Evolutionary conservation across 2,329 filamentous ascomycete genomes (phyloP), one percentile per base, ranked within the genome.

Genomic region (Aspergillus candidus): DNA sequence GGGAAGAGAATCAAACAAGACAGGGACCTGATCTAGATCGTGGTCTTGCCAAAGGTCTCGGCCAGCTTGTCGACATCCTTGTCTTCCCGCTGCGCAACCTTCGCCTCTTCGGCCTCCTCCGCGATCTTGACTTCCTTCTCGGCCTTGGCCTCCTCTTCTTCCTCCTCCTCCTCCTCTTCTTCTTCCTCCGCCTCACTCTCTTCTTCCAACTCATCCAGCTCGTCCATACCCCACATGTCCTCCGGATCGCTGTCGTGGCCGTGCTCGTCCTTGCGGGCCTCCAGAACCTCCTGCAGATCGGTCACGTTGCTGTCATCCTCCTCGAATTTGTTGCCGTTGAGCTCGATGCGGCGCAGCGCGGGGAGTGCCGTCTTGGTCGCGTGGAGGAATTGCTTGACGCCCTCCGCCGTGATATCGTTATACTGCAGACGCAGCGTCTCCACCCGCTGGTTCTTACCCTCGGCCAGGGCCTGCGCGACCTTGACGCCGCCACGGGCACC

Each of bases 301-400:
- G 80, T 69, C 34, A 96, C 76, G 22, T 79, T 79, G 37, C 79
- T 74, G 56, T 97, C 88, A 3, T 94, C 88, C 66, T 96, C 90
- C 7, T 78, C 74, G 57, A 98, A 95, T 63, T 88, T 93, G 73
- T 98, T 98, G 40, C 93, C 93, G 65, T 98, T 97, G 54, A 98
- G 73, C 70, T 97, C 93, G 39, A 98, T 80, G 58, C 90, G 83
- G 70, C 84, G 85, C 53, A 98, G 72, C 11, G 78, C 78, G 2
- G 88, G 89, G 7, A 98, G 76, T 2, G 76, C 75, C 7, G 77
- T 72, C 57, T 80, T 80, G 4, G 82, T 82, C 3, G 86, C 87
- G 14, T 78, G 71, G 3, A 83, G 78, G 42, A 98, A 75, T 3
- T 76, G 78, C 61, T 86, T 82, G 39, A 97, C 68, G 13, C 84